Base-by-base conservation (phyloP, 2,329 filamentous ascomycete genomes). In the Cercospora janseana region DNA sequence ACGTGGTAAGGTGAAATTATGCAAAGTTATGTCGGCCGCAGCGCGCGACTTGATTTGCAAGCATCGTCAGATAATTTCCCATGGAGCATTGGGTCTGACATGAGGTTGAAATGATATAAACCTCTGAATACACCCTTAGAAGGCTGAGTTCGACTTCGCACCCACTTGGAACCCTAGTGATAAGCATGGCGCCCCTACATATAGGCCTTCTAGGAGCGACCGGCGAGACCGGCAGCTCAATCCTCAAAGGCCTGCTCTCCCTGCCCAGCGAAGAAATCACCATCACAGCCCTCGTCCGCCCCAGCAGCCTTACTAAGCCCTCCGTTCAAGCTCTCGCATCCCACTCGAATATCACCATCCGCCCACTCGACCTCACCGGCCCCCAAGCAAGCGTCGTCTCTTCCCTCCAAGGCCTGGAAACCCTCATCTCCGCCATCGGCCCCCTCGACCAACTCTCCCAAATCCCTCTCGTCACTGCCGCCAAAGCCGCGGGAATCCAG, bases 211-310 rank as follows among this genome's bases (percentile, higher is more conserved):
- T 62, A 4, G 73, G 73, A n/a, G 72, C 71, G 4, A 71, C 72
- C 6, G 74, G 74, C 7, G 62, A 67, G 26, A 75, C 72, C 0
- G 73, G 73, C 9, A 49, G 47, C 0, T 68, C 68, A 2, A 69
- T 76, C 21, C 53, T 73, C 12, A 55, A 73, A 9, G 71, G 64
- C 4, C 60, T 76, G 2, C 47, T 75, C 6, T 63, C 55, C 43
- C 50, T 15, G 4, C 13, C 44, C 15, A 8, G 51, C 12, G 54
- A 52, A 10, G 54, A 46, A 18, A 57, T 61, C 37, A 51, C 78
- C 10, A 68, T 80, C 4, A 70, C 69, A n/a, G 72, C 71, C 15
- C 66, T 81, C 9, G 66, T 73, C 6, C 72, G 78, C 13, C 70
- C 72, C 6, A 58, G 67, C 3, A 80, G 77, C 1, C 20, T 61